phyloP scores from a whole-genome alignment of 768 basidiomycete genomes.

The Peribolospora baueri region DNA sequence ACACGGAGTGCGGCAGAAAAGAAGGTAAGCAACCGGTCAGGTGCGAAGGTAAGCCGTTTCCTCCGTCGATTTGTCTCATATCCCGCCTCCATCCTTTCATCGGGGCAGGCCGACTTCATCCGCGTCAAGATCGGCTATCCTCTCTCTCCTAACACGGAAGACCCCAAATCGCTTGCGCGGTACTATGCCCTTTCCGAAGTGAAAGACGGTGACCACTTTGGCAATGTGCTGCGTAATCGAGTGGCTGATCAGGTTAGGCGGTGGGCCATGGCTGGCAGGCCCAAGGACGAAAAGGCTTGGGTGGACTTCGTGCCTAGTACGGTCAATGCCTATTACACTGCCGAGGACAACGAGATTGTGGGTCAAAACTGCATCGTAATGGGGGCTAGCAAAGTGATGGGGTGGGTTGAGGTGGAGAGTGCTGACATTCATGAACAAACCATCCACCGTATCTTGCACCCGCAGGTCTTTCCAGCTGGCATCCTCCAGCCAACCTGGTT shows the following conservation, averaged over 20 bases:
- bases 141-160: constrained; percentile 46
- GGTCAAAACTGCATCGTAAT: constrained; percentile 2
- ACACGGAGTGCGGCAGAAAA: constrained; percentile 58
- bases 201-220: constrained; percentile 48
- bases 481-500: constrained; percentile 86
- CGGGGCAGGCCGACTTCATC: constrained; percentile 43
- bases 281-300: constrained; percentile 32
- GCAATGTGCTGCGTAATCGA: constrained; percentile 47
- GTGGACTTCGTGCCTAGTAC: background rate
- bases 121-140: constrained; percentile 87
- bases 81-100: background rate
- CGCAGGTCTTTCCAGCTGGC: constrained; percentile 92
- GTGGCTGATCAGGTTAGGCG: constrained; percentile 35
- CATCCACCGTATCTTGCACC: background rate
- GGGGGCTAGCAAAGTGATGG: background rate
- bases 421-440: background rate
- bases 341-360: constrained; percentile 61
- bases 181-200: constrained; percentile 50
- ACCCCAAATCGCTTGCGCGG: constrained; percentile 37
- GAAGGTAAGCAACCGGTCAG: constrained; percentile 31
- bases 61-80: background rate
- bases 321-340: constrained; percentile 72
- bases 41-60: background rate
- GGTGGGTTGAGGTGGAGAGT: background rate
- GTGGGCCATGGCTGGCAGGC: constrained; percentile 51